A percentile compares a stretch with the other conserved stretches of the same genome.
Conservation (phyloP, 805 yeast species). For the Yamadazyma paraphyllophila region DNA sequence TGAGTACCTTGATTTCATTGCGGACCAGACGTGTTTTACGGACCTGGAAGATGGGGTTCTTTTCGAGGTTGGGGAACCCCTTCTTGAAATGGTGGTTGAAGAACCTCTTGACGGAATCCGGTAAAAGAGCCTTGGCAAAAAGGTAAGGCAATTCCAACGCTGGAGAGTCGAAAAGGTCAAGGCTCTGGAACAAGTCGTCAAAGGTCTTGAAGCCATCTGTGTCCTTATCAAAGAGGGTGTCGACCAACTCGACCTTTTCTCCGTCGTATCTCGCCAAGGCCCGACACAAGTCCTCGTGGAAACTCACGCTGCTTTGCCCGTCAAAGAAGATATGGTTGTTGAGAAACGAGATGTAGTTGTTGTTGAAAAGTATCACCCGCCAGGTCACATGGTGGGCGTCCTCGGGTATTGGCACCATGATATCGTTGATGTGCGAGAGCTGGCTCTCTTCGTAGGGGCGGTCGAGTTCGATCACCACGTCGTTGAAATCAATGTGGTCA, state of each 20-base stretch:
- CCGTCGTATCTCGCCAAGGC: neutral
- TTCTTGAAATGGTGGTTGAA: slow-evolving; percentile 1
- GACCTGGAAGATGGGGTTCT: slow-evolving; percentile 3
- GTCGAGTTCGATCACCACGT: slow-evolving; percentile 17
- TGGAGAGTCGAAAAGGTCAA: neutral
- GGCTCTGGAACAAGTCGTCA: neutral
- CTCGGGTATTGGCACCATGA: slow-evolving; percentile 4
- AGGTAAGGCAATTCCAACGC: neutral
- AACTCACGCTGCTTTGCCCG: slow-evolving; percentile 29
- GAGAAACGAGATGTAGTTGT: slow-evolving; percentile 19
- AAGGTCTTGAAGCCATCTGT: neutral
- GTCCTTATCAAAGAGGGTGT: neutral
- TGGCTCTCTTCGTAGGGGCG: slow-evolving; percentile 14
- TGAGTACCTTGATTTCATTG: neutral
- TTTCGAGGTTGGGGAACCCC: slow-evolving; percentile 7
- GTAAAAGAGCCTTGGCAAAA: neutral
- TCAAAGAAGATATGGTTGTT: slow-evolving; percentile 32
- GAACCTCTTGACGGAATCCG: neutral
- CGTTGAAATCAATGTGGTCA: slow-evolving; percentile 17
- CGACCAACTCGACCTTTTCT: neutral
- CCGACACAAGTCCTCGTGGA: slow-evolving; percentile 24
- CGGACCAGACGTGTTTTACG: neutral
- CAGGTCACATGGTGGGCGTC: slow-evolving; percentile 18
- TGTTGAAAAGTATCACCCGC: slow-evolving; percentile 19
- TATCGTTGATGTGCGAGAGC: slow-evolving; percentile 15